Percentiles rank a stretch among this genome's conserved stretches.
Evolutionary conservation across 306 rosid species (phyloP).

Genomic region (Astragalus membranaceus): DNA sequence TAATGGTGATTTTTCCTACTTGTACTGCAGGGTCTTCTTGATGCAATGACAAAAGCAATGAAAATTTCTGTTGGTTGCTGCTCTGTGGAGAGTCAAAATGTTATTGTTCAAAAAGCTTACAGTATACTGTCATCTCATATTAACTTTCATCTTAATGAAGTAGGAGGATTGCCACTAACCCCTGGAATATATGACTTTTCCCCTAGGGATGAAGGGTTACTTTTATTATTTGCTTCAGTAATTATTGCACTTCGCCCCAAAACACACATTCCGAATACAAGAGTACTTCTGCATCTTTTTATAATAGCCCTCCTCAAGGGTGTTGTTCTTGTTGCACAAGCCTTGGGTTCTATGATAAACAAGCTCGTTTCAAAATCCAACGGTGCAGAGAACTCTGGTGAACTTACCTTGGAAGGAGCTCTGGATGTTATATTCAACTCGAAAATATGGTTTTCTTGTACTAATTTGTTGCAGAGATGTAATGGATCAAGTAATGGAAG

Average conservation of each 20-base stretch:
- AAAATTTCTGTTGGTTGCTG: conserved; percentile 63
- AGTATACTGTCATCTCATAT: conserved; percentile 46
- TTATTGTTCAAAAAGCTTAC: conserved; percentile 59
- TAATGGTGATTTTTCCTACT: conserved; percentile 14
- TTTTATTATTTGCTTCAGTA: conserved; percentile 77
- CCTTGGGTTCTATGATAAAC: conserved; percentile 88
- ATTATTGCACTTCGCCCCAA: conserved; percentile 53
- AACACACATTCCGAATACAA: conserved; percentile 47
- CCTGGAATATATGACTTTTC: conserved; percentile 40
- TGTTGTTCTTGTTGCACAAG: conserved; percentile 75
- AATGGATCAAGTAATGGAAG: conserved; percentile 33
- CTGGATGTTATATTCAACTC: conserved; percentile 55
- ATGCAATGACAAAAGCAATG: conserved; percentile 63
- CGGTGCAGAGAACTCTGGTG: conserved; percentile 32
- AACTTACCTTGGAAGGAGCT: conserved; percentile 66
- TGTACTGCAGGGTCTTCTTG: conserved; percentile 64
- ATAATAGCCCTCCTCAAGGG: conserved; percentile 56
- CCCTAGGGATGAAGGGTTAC: conserved; percentile 50
- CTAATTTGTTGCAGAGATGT: conserved; percentile 21
- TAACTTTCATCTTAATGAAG: conserved; percentile 40
- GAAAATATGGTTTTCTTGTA: conserved; percentile 31
- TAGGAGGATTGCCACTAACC: conserved; percentile 43
- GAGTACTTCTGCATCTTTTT: conserved; percentile 53
- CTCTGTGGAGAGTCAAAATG: conserved; percentile 60
- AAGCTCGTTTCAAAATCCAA: conserved; percentile 49